Evolutionary conservation across 345 rosid species (phyloP), one percentile per base, ranked within the genome.

Genomic region (Gossypium thurberi): DNA sequence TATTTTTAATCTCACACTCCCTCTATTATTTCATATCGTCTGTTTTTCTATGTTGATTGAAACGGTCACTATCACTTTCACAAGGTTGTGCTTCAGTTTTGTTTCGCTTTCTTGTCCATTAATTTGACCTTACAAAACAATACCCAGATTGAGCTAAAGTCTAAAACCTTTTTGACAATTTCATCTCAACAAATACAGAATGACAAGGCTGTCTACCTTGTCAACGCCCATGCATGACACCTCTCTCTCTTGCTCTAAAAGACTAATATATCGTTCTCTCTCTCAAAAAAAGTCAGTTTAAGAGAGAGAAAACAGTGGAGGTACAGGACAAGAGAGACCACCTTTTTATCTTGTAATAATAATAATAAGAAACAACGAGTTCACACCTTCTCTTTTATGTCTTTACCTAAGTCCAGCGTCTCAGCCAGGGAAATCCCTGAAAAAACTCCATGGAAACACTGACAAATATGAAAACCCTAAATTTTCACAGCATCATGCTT

Each of bases 161-260:
- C 17, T 33, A 48, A 68, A 51, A 26, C 46, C 26, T 17, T 58
- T 25, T 60, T 33, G 0, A 57, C 62, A 1, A 14, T 56, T 15
- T 56, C 18, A 43, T 61, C 47, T 73, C 25, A 62, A 17, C 65
- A 62, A 42, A 52, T 18, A 70, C 55, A 74, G 10, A 50, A 69
- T 11, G n/a, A 63, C 12, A 75, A 76, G 26, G 77, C 52, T 52
- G 66, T 12, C 48, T 72, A 33, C 46, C 72, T 72, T 66, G 78
- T 77, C 81, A 75, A 81, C 78, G 79, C 71, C 43, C 70, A 74
- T 72, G 81, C 82, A 82, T 74, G 81, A 76, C 55, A 10, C 6
- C 58, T 10, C 61, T 10, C 73, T 78, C 50, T 46, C 50, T 46
- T 14, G 2, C 50, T 10, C 47, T 63, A 70, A 28, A 72, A 58